Base-by-base conservation (phyloP, 345 rosid genomes). In the Anacardium occidentale region DNA sequence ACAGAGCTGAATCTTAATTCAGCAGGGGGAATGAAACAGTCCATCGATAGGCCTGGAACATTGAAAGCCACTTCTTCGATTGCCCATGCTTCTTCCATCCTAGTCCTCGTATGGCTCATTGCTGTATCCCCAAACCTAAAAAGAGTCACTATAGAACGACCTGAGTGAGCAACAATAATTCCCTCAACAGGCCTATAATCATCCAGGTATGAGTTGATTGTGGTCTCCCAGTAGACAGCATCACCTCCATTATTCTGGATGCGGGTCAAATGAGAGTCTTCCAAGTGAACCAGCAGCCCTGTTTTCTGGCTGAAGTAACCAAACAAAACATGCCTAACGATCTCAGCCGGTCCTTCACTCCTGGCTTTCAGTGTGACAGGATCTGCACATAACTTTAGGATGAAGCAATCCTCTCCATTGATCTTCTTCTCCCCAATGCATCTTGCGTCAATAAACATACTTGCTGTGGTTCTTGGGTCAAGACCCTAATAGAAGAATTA, bases 281-380 rank as follows among this genome's bases (percentile, higher is more conserved):
- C 97, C 34, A 89, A 32, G 72, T 90, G 95, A 26, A 80, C 64
- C 44, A 91, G 90, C 53, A 91, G 95, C 13, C 95, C 97, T 3
- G 95, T 90, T 77, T 83, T 91, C 87, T 91, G 97, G 81, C 97
- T 90, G 81, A 91, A 91, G 78, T 91, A 90, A 56, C 97, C 95
- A 21, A 91, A 90, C 55, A 91, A 74, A 34, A 88, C 90, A 42
- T 91, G 97, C 79, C 97, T 81, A 57, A 91, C 85, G 26, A 91
- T 91, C 87, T 91, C 97, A 0, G 94, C 97, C 1, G 97, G 92
- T 61, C 92, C 97, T 78, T 91, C 97, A 68, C 93, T 91, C 75
- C 95, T 84, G 26, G 90, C 91, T 85, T 87, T 91, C 62, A 91
- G 42, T 21, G 95, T 90, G 32, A 75, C 87, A 61, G 93, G 87